Evolutionary conservation across 352 stramenopile genomes (phyloP).

Genomic region (Lagenidium giganteum): DNA sequence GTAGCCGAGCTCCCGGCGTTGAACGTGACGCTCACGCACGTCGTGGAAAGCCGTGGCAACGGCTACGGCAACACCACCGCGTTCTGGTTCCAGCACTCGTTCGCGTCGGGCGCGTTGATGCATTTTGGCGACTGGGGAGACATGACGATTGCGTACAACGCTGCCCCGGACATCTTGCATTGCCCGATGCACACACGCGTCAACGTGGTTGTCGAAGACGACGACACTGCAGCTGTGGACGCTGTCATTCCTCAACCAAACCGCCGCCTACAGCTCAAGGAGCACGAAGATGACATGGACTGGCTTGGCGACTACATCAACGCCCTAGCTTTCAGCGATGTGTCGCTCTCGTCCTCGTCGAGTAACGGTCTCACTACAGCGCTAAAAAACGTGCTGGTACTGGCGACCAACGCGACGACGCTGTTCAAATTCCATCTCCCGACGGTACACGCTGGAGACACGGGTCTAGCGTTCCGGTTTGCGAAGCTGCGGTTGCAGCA

Average conservation of each 20-base stretch:
- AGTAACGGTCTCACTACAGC: not conserved
- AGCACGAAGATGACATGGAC: conserved; percentile 30
- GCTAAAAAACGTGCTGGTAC: conserved; percentile 41
- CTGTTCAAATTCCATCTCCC: conserved; percentile 74
- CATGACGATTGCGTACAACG: conserved; percentile 65
- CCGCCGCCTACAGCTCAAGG: conserved; percentile 24
- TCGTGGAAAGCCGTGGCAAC: conserved; percentile 37
- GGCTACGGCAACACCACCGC: conserved; percentile 42
- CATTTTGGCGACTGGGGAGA: no score
- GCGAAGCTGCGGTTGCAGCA: conserved; percentile 40
- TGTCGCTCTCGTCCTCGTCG: conserved; percentile 24
- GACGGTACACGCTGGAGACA: conserved; percentile 40
- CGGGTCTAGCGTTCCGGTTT: conserved; percentile 21
- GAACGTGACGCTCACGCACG: conserved; percentile 41
- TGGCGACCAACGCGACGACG: conserved; percentile 32
- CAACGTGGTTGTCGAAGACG: conserved; percentile 44
- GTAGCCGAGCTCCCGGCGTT: conserved; percentile 29
- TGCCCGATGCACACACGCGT: conserved; percentile 37
- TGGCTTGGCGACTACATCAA: conserved; percentile 54
- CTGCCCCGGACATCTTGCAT: conserved; percentile 38
- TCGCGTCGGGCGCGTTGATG: no score
- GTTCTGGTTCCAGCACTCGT: conserved; percentile 44
- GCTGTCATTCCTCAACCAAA: conserved; percentile 37
- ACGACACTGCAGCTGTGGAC: conserved; percentile 39
- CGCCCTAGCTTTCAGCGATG: conserved; percentile 48